phyloP scores from a whole-genome alignment of 2,329 filamentous ascomycete genomes.

The Fusarium drepaniforme region DNA sequence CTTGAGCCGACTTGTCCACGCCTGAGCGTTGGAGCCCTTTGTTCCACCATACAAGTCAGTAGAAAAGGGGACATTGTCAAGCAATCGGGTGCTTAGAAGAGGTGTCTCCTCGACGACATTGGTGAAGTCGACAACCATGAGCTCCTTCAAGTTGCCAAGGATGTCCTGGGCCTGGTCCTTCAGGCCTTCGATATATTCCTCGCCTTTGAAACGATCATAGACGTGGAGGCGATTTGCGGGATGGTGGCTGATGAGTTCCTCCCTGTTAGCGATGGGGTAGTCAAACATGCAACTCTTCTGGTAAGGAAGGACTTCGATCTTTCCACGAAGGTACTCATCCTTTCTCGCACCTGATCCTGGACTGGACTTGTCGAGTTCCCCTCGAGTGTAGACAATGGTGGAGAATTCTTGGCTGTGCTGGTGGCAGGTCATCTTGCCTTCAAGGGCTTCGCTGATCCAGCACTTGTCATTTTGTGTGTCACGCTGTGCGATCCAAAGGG shows the following conservation, averaged over 20 bases:
- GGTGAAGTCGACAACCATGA: background rate
- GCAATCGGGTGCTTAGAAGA: background rate
- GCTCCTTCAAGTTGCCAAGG: background rate
- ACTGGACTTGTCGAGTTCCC: background rate
- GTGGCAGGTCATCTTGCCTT: constrained; percentile 1
- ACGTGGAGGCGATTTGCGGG: constrained; percentile 10
- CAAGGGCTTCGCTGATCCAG: constrained; percentile 1
- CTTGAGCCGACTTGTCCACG: background rate
- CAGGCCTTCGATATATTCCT: background rate
- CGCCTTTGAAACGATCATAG: constrained; percentile 3
- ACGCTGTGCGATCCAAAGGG: background rate
- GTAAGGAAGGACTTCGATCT: constrained; percentile 1
- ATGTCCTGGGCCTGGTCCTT: background rate
- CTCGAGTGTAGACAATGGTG: constrained; percentile 26
- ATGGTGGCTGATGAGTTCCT: constrained; percentile 1
- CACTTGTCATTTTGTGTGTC: background rate
- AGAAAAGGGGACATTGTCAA: constrained; percentile 4
- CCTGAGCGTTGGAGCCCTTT: background rate
- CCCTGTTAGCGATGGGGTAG: background rate
- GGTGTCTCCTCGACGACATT: background rate
- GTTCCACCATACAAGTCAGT: background rate
- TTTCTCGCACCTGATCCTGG: background rate
- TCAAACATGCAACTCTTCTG: constrained; percentile 17
- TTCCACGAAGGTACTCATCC: background rate
- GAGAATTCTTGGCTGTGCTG: background rate